Base-by-base conservation (phyloP, 176 grass and related monocot species). In the Musa schizocarpa region DNA sequence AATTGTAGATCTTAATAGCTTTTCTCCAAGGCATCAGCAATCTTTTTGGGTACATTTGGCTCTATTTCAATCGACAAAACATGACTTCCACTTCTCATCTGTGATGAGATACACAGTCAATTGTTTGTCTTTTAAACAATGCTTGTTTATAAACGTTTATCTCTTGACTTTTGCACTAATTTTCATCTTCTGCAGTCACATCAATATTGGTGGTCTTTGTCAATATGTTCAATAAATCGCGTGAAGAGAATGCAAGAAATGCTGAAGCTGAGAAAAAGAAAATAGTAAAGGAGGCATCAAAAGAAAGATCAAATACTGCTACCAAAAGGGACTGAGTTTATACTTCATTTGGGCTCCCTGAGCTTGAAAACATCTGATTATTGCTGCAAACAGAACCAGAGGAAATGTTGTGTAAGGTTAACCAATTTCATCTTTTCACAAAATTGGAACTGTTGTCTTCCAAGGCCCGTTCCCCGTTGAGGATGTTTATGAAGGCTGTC, bases 181-280 rank as follows among this genome's bases (percentile, higher is more conserved):
- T 77, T 71, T 77, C 75, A 27, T 76, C 79, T 19, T 87, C 83
- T 87, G 68, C 90, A 99, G 95, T 99, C 73, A 99, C 86, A 68
- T 94, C 95, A 74, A 99, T 99, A 81, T 80, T 99, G 77, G 82
- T 99, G 66, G 69, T 94, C 76, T 99, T 99, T 67, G 90, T 99
- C 63, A 99, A 94, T 78, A 84, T 87, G 73, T 99, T 99, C 83
- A 94, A 99, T 52, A 99, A 99, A 87, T 91, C 95, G 53, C 86
- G 88, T 71, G 90, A 99, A 81, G 95, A 99, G 80, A 94, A 99
- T 86, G 84, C 80, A 43, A 79, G 81, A 76, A 86, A 72, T 58
- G 80, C 23, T 50, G 95, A 94, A 78, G 88, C 82, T 80, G 88
- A 99, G 84, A 94, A 89, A 86, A 99, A 84, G 85, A 98, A 86